These are phyloP conservation scores for Coniosporium apollinis DNA, from an alignment of 495 filamentous ascomycete genomes.

Conservation along the genomic window DNA sequence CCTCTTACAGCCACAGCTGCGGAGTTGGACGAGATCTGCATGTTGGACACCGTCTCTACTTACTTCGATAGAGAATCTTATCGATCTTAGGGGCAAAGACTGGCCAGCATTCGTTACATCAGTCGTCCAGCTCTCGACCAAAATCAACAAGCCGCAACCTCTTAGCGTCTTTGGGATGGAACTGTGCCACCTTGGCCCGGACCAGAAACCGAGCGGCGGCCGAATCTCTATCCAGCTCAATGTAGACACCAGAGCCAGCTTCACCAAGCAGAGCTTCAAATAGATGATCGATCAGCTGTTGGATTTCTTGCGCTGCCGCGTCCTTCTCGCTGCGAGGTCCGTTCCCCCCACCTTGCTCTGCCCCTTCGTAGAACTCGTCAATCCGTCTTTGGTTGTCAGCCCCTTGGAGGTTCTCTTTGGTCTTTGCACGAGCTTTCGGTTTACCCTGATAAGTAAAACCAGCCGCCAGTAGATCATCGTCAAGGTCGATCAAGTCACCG, in stretches of 20 bases:
- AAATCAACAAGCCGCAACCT: conserved; percentile 70
- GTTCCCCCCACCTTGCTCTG: conserved; percentile 20
- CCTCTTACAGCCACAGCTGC: no score
- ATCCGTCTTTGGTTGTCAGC: conserved; percentile 45
- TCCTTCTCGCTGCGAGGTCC: conserved; percentile 39
- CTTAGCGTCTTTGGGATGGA: conserved; percentile 68
- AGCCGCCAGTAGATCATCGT: conserved; percentile 40
- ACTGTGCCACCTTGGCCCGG: conserved; percentile 67
- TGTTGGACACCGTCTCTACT: no score
- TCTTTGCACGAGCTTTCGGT: conserved; percentile 34
- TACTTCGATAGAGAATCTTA: no score
- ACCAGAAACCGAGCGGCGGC: conserved; percentile 72
- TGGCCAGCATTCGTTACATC: no score
- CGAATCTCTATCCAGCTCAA: conserved; percentile 55
- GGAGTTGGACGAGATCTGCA: no score
- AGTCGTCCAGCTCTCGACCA: conserved; percentile 57
- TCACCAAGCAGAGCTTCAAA: conserved; percentile 47
- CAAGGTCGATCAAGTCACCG: conserved; percentile 51
- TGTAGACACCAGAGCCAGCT: conserved; percentile 42
- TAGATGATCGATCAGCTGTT: conserved; percentile 43
- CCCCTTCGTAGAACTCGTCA: conserved; percentile 46
- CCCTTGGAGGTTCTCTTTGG: conserved; percentile 23
- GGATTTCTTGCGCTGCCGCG: conserved; percentile 48
- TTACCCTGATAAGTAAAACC: conserved; percentile 61
- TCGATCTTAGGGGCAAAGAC: no score